Base-by-base conservation (phyloP, 495 filamentous ascomycete genomes). In the Aspergillus egyptiacus region DNA sequence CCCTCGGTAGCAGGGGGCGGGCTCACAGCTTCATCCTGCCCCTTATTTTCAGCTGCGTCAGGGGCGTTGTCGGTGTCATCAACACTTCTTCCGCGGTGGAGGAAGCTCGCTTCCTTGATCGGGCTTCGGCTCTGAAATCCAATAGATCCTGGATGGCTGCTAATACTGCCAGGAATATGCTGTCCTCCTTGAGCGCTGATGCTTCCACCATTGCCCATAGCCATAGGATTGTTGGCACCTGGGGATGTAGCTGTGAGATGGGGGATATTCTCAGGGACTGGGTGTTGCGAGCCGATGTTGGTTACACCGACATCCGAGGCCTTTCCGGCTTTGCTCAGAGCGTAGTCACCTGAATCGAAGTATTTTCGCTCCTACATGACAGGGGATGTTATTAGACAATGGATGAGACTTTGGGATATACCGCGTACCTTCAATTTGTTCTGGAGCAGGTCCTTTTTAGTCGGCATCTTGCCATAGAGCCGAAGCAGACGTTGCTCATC, bases 281-380 rank as follows among this genome's bases (percentile, higher is more conserved):
- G 93, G 68, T 98, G 93, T 67, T 94, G 85, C 54, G 85, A 87
- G 56, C 93, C 93, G 63, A 98, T 87, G 63, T 82, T 85, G 65
- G 91, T 93, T 27, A 94, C 89, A 62, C 91, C 93, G 59, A 91
- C 85, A 64, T 93, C 87, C 51, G 90, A 86, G 64, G 89, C 89
- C 71, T 97, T 98, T 66, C 94, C 93, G 36, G 93, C 94, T 76
- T 98, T 97, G 69, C 86, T 91, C 71, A 97, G 85, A 61, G 93
- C 94, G 56, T 97, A 97, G 71, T 97, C 91, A 59, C 91, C 91
- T 44, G 84, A 89, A 76, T 98, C 93, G 69, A 98, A 98, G 73
- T 96, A 98, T 75, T 97, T 98, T 70, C 94, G 91, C 66, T 95
- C 91, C 80, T 95, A 46, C n/a, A 40, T 32, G 54, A 14, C 15